These are phyloP conservation scores for Tubosaeta sp. DNA, from an alignment of 768 basidiomycete species.

Conservation along the genomic window DNA sequence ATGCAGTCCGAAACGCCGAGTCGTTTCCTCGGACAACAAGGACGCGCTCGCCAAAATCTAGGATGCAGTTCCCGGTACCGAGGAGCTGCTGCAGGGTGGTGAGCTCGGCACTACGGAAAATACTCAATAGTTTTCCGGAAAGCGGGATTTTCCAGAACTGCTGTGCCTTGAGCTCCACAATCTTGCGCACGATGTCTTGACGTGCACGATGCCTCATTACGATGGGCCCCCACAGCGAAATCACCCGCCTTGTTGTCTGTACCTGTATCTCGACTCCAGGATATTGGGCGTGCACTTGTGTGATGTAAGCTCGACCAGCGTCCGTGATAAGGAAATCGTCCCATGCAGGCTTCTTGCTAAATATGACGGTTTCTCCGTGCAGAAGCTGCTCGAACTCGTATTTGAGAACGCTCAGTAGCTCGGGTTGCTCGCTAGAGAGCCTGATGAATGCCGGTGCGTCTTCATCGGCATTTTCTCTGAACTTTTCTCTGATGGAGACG, in stretches of 20 bases:
- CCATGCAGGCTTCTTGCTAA: slow-evolving; percentile 56
- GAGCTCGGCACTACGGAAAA: slow-evolving; percentile 47
- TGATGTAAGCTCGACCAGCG: slow-evolving; percentile 43
- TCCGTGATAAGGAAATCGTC: slow-evolving; percentile 53
- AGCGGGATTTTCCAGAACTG: slow-evolving; percentile 44
- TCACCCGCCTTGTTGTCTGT: slow-evolving; percentile 37
- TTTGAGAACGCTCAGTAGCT: slow-evolving; percentile 53
- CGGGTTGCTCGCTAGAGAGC: slow-evolving; percentile 47
- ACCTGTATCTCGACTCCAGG: slow-evolving; percentile 42
- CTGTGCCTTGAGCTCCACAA: slow-evolving; percentile 41
- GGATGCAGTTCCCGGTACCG: slow-evolving; percentile 52
- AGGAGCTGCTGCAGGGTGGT: slow-evolving; percentile 42
- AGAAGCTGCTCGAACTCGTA: slow-evolving; percentile 56
- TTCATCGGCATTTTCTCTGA: slow-evolving; percentile 6
- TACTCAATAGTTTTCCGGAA: slow-evolving; percentile 40
- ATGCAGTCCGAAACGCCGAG: slow-evolving; percentile 30
- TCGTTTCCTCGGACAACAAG: slow-evolving; percentile 58
- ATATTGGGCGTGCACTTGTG: slow-evolving; percentile 36
- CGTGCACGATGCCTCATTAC: slow-evolving; percentile 38
- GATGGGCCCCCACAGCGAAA: slow-evolving; percentile 55
- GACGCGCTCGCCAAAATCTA: slow-evolving; percentile 40
- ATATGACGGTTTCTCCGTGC: slow-evolving; percentile 53
- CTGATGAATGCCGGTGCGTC: slow-evolving; percentile 36
- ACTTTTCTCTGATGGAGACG: slow-evolving; percentile 28
- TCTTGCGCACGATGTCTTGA: slow-evolving; percentile 43